Evolutionary conservation across 164 flowering plant species (phyloP), one percentile per base, ranked within the genome.

Genomic region (Umbellularia californica): DNA sequence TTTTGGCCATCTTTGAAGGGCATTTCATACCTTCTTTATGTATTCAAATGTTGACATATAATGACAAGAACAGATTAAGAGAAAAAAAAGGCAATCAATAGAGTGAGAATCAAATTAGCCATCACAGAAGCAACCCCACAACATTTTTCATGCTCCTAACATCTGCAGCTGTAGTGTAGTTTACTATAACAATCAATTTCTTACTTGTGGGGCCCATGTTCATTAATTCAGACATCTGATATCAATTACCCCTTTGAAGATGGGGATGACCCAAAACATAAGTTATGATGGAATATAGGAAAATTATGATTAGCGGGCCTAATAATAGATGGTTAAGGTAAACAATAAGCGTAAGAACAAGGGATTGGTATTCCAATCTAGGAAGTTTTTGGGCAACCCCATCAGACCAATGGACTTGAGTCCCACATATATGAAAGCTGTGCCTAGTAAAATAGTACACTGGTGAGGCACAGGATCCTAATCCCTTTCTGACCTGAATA

Each of bases 61-160:
- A 67, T 27, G 17, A 25, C 28, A 3, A 67, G 2, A 28, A 28
- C 30, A 67, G 7, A 33, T 67, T 13, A 5, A 17, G 0, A 67
- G 0, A 67, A 13, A 17, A 67, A 33, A 30, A 0, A 33, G 30
- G 27, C 50, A 28, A 67, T 67, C 50, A 28, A 33, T 67, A 15
- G 20, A 17, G 17, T 67, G 50, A 28, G 70, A 67, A 67, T 67
- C 70, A 67, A 28, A 67, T 67, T 67, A 6, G 70, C 70, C 41
- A 2, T 19, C 70, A 67, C 28, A 28, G n/a, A 67, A 67, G 70
- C 70, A 33, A 67, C 30, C 50, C 67, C 41, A 33, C 27, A 19
- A 14, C 70, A 67, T 28, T 9, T 67, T 67, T 33, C 35, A 67
- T 33, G 70, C 41, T 67, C 41, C 70, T n/a, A 67, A 11, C 70